A percentile compares a stretch with the other conserved stretches of the same genome.
Evolutionary conservation across 164 flowering plant genomes (phyloP).

Genomic region (Sedum album): DNA sequence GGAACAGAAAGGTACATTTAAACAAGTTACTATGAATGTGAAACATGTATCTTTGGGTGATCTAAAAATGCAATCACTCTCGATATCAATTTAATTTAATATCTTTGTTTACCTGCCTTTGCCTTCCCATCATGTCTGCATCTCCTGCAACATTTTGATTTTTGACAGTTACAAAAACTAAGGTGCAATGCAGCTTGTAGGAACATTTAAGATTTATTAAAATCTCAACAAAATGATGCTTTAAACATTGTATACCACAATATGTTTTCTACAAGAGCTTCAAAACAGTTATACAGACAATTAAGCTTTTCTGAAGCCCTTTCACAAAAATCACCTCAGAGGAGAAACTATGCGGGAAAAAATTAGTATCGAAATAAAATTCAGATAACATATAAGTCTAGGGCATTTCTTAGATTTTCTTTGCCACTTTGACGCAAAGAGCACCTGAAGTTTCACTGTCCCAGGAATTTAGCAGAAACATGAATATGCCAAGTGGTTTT

Average conservation of each 20-base stretch:
- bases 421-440: not conserved
- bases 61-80: not conserved
- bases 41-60: not conserved
- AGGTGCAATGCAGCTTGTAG: not conserved
- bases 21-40: not conserved
- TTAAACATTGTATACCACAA: not conserved
- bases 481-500: not conserved
- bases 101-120: not conserved
- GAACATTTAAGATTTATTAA: not conserved
- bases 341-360: not conserved
- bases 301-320: not conserved
- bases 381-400: not conserved
- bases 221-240: not conserved
- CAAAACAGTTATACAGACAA: slow-evolving; percentile 4
- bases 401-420: not conserved
- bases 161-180: not conserved
- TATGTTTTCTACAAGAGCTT: slow-evolving; percentile 1
- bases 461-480: not conserved
- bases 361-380: not conserved
- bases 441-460: not conserved
- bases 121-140: not conserved
- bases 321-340: not conserved
- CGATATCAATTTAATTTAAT: not conserved
- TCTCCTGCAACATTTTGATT: not conserved
- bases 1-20: not conserved